A percentile compares a stretch with the other conserved stretches of the same genome.
These are phyloP conservation scores for Microascus cirrosus DNA, from an alignment of 2,329 filamentous ascomycete species.

Conservation along the genomic window DNA sequence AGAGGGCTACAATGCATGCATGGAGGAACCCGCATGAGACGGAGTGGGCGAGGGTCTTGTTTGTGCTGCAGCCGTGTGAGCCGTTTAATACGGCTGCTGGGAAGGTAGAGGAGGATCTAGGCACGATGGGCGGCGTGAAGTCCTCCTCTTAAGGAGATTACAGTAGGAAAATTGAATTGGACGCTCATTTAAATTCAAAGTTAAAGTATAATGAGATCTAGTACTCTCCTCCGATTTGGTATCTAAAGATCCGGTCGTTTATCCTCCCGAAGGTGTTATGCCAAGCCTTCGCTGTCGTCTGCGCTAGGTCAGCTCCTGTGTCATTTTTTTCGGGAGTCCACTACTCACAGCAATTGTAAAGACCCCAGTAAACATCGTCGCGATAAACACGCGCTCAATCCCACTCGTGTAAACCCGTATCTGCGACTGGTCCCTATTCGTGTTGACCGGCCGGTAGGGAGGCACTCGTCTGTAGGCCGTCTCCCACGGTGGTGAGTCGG, in stretches of 20 bases:
- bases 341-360: constrained; percentile 9
- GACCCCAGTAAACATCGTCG: constrained; percentile 14
- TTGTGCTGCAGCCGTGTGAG: constrained; percentile 12
- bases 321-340: too few species aligned
- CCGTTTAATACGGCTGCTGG: constrained; percentile 7
- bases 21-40: constrained; percentile 35
- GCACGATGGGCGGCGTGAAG: constrained; percentile 12
- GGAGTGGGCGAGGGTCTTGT: constrained; percentile 25
- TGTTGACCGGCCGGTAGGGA: constrained; percentile 12
- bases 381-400: constrained; percentile 11
- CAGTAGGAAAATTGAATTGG: background rate
- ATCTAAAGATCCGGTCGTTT: constrained; percentile 35
- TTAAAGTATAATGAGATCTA: too few species aligned
- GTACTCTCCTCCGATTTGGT: constrained; percentile 43
- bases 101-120: constrained; percentile 22
- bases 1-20: constrained; percentile 44
- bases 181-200: too few species aligned
- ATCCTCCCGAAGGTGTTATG: constrained; percentile 34
- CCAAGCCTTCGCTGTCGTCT: constrained; percentile 34
- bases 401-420: constrained; percentile 9
- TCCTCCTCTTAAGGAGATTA: constrained; percentile 9
- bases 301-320: constrained; percentile 5
- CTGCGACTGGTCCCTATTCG: constrained; percentile 9
- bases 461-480: constrained; percentile 12
- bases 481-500: constrained; percentile 11